Base-by-base conservation (phyloP, 305 asterid genomes). In the Fraxinus ornus region DNA sequence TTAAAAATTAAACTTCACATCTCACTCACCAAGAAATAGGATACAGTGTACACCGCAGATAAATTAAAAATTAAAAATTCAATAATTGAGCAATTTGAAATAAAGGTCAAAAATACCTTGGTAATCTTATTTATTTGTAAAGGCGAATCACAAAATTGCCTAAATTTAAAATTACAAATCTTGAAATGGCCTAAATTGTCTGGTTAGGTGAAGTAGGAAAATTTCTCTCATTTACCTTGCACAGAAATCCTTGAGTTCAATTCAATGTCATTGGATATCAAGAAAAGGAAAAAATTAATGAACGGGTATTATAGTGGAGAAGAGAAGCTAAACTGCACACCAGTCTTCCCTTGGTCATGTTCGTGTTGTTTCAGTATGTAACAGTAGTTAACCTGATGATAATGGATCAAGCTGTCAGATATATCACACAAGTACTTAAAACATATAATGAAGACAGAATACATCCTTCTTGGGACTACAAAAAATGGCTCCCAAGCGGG, bases 261-360 rank as follows among this genome's bases (percentile, higher is more conserved):
- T 26, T 39, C 60, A 73, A 39, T 13, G 81, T 79, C 62, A 52
- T 76, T 73, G 35, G 39, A 44, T 52, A 82, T 79, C 80, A 85
- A 70, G 78, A 41, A 41, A 39, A 7, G 24, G 71, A 33, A 55
- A 52, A 26, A 76, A 66, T 55, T 47, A 80, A 78, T 78, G 47
- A 28, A 5, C 64, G 28, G 71, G 52, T 76, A 72, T 87, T 83
- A 92, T 33, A 55, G 81, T 32, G 97, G 92, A 44, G 94, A 90
- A 81, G 98, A 91, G 90, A 94, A 94, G 93, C 91, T 86, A 85
- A 94, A 94, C 77, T 93, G 98, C 78, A 94, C 75, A 21, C 98
- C 98, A 55, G 89, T 89, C 91, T 88, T 91, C 85, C 97, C 99
- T 32, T 88, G 91, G 76, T 96, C 99, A 32, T 90, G 92, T 85